Percentiles rank a stretch among this genome's conserved stretches.
Conservation (phyloP, 179 eudicot genomes). For the Gypsophila paniculata region DNA sequence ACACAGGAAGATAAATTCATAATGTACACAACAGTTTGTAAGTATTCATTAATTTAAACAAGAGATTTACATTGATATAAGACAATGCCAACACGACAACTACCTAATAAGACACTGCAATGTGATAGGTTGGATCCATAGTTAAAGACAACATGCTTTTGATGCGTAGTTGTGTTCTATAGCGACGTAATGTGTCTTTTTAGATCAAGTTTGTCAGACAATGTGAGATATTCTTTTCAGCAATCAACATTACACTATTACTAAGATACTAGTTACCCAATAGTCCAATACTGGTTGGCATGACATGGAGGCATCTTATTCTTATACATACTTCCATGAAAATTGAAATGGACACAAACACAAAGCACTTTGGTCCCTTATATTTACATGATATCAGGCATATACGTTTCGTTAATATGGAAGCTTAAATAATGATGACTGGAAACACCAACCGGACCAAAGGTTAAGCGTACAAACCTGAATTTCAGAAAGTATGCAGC, state of each 20-base stretch:
- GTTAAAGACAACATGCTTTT: background rate
- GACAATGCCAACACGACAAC: too few species aligned
- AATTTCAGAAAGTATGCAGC: conserved; percentile 89
- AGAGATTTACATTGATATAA: too few species aligned
- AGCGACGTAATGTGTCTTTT: background rate
- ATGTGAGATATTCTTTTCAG: background rate
- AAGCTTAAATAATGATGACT: background rate
- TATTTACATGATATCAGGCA: background rate
- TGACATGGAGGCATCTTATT: too few species aligned
- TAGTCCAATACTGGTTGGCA: too few species aligned
- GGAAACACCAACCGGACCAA: background rate
- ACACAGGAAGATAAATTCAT: too few species aligned
- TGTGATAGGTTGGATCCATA: background rate
- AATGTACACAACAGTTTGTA: too few species aligned
- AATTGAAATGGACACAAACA: background rate
- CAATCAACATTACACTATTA: background rate
- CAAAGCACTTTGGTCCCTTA: background rate
- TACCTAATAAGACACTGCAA: too few species aligned
- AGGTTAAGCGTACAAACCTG: conserved; percentile 51
- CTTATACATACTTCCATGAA: background rate
- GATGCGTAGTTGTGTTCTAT: background rate
- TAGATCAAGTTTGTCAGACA: background rate
- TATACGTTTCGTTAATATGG: background rate
- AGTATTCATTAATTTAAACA: too few species aligned
- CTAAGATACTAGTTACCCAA: background rate